phyloP scores from a whole-genome alignment of 331 rosid genomes.

The Pyrus hybrid region DNA sequence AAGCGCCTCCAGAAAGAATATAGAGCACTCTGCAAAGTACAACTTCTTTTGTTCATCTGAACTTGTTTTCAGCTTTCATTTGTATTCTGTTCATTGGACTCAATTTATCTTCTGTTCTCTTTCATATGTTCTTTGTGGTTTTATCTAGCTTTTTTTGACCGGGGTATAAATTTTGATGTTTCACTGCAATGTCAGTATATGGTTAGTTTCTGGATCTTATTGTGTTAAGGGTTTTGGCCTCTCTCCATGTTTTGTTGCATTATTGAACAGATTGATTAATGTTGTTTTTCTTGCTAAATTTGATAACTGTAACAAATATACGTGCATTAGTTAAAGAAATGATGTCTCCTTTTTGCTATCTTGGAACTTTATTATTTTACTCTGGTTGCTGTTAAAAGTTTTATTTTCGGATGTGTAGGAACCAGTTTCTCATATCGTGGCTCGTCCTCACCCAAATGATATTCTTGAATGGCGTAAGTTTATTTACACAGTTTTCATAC shows the following conservation, averaged over 20 bases:
- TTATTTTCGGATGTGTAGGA: conserved; percentile 42
- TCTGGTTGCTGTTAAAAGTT: conserved; percentile 10
- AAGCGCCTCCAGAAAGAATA: conserved; percentile 95
- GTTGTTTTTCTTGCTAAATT: neutral
- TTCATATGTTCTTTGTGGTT: neutral
- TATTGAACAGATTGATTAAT: neutral
- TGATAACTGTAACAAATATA: neutral
- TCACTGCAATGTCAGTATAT: neutral
- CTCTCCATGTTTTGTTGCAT: neutral
- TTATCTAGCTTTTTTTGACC: too few relatives aligned
- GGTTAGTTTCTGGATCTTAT: neutral
- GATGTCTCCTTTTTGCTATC: neutral
- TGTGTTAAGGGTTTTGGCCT: neutral
- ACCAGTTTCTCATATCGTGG: conserved; percentile 92
- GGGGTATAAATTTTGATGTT: neutral
- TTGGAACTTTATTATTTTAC: neutral
- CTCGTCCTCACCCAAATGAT: conserved; percentile 85
- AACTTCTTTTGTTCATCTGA: conserved; percentile 14
- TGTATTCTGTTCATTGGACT: neutral
- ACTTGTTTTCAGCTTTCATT: conserved; percentile 1
- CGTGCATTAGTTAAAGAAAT: neutral
- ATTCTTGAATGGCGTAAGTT: conserved; percentile 99
- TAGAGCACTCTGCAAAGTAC: conserved; percentile 92
- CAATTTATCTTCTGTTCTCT: too few relatives aligned
- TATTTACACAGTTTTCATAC: neutral